Evolutionary conservation across 331 rosid genomes (phyloP), one percentile per base, ranked within the genome.

Genomic region (Ulmus americana): DNA sequence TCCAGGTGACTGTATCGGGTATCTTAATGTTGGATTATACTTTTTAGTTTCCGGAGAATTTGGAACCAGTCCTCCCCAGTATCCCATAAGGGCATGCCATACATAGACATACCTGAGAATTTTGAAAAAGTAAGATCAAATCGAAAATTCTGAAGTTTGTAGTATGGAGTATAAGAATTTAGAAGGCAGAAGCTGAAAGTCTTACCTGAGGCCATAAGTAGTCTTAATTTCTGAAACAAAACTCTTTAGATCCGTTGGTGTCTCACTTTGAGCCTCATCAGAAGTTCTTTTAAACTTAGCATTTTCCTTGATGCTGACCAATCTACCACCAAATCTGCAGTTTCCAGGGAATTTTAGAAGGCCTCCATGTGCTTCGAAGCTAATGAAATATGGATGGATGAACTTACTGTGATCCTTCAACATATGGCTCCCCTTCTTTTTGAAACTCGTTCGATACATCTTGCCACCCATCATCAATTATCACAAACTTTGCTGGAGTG

Each of bases 51-150:
- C 78, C 20, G 41, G 54, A n/a, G 75, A 72, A 59, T 73, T 64
- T 57, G 78, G 75, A 65, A 18, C 49, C 28, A 77, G 72, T 40
- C 82, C 82, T 64, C 82, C 82, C 82, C 79, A 77, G 54, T 77
- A 77, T n/a, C 82, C 82, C 78, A 77, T 6, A n/a, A 77, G 71
- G 59, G 78, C 81, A 63, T 77, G 78, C 81, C 81, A 72, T 56
- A 72, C 73, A 63, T 72, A 77, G 15, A 77, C 77, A 7, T 67
- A 77, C 74, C 81, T 77, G 77, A 51, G 48, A 72, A 68, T 55
- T 55, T 12, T 1, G 28, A 60, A 63, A 59, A 12, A 6, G 9
- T 48, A 46, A 61, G 59, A 49, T 45, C 49, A 63, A 60, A 35
- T 20, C 0, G 35, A 28, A 28, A 28, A 18, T 46, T 57, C 48